Evolutionary conservation across 2,329 filamentous ascomycete genomes (phyloP), one percentile per base, ranked within the genome.

Genomic region (Cercospora janseana): DNA sequence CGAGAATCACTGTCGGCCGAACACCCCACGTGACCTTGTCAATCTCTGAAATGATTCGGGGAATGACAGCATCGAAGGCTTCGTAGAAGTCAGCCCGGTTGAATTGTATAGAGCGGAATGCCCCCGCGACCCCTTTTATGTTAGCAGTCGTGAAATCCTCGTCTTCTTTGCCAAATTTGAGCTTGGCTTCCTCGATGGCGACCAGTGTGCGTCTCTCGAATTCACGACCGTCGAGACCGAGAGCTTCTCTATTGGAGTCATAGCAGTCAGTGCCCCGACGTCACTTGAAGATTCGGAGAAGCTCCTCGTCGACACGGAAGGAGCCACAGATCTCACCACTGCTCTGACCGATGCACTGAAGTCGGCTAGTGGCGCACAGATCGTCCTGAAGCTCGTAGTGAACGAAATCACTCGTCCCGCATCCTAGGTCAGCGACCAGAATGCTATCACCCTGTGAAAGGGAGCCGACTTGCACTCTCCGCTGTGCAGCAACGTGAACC

Each of bases 291-390:
- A 29, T 47, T 16, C 35, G 12, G 4, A 35, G 38, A 4, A 55
- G 42, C 5, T 42, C 9, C 27, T 53, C 32, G 13, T 57, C 52
- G 12, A 57, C 50, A 13, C 24, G 23, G 6, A 41, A 42, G 0
- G 50, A 49, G 8, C 55, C 55, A 28, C 52, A 56, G 8, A 53
- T 27, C 3, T 51, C 48, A 2, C 57, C 55, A 21, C 40, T 53
- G 0, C 50, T 16, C 3, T 47, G 9, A 9, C 46, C 44, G 9
- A 56, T 24, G 6, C 42, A 9, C 9, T 52, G n/a, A 6, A 60
- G 24, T 4, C 26, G 18, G 42, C 55, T 50, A 5, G 49, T 35
- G 18, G 43, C 6, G 13, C 35, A 27, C 4, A 54, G 38, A 1
- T 31, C 13, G 20, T 24, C 46, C 4, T 47, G 6, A 4, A 56